These are phyloP conservation scores for Chamaecrista fasciculata DNA, from an alignment of 306 rosid species.

Conservation along the genomic window DNA sequence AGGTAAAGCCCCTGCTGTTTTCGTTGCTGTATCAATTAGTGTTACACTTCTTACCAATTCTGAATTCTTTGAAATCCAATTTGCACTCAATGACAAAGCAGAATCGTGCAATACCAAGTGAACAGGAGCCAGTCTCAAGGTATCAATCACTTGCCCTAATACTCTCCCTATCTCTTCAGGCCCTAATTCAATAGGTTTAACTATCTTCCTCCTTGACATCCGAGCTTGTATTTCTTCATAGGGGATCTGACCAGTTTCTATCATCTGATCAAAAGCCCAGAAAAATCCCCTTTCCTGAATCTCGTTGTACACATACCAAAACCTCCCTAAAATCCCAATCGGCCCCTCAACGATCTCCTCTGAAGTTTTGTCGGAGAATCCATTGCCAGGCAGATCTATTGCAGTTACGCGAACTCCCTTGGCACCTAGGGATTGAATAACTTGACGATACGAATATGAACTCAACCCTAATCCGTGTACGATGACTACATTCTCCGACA, in stretches of 20 bases:
- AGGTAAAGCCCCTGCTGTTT: slow-evolving; percentile 58
- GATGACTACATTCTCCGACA: slow-evolving; percentile 55
- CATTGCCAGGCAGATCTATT: slow-evolving; percentile 82
- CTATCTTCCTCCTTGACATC: slow-evolving; percentile 50
- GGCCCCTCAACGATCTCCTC: slow-evolving; percentile 45
- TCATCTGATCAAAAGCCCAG: slow-evolving; percentile 91
- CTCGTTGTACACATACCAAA: slow-evolving; percentile 60
- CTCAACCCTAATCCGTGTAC: slow-evolving; percentile 75
- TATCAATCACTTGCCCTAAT: slow-evolving; percentile 66
- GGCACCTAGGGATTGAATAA: slow-evolving; percentile 40
- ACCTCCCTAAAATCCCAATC: slow-evolving; percentile 65
- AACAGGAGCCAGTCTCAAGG: slow-evolving; percentile 69
- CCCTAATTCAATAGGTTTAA: slow-evolving; percentile 60
- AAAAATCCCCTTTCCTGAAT: slow-evolving; percentile 82
- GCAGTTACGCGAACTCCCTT: slow-evolving; percentile 58
- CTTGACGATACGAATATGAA: slow-evolving; percentile 63
- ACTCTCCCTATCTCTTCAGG: slow-evolving; percentile 66
- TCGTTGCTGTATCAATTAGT: slow-evolving; percentile 58
- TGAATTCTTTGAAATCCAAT: slow-evolving; percentile 72
- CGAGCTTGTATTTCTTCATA: slow-evolving; percentile 69
- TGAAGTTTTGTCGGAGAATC: slow-evolving; percentile 74
- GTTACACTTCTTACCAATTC: slow-evolving; percentile 68
- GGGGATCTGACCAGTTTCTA: slow-evolving; percentile 91
- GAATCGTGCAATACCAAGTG: slow-evolving; percentile 91
- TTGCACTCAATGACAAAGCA: slow-evolving; percentile 58